phyloP scores from a whole-genome alignment of 1,284 basidiomycete species.

The Rhodofomes roseus region DNA sequence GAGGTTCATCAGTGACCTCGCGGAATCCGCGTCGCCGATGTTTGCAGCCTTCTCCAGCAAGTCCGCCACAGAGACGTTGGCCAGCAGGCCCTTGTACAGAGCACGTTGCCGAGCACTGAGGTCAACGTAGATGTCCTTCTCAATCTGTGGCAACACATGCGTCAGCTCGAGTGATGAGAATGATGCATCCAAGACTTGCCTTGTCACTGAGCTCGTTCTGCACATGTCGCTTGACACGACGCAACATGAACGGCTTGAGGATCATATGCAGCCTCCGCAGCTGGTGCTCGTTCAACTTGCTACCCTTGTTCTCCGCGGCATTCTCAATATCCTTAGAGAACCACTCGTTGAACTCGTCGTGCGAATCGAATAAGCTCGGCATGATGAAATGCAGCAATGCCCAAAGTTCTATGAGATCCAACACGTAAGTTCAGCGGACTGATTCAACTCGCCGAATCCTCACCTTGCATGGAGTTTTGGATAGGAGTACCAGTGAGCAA shows the following conservation, averaged over 20 bases:
- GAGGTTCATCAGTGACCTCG: constrained; percentile 95
- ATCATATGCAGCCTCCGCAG: constrained; percentile 97
- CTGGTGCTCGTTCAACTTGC: constrained; percentile 94
- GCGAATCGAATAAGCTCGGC: constrained; percentile 98
- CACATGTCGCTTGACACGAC: constrained; percentile 96
- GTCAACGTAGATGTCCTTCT: constrained; percentile 94
- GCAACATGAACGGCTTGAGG: constrained; percentile 98
- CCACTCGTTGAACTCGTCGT: constrained; percentile 99
- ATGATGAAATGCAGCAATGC: constrained; percentile 99
- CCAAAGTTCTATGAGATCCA: constrained; percentile 80
- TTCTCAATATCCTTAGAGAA: constrained; percentile 99
- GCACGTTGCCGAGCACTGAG: constrained; percentile 90
- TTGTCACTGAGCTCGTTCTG: constrained; percentile 99
- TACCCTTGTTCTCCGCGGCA: constrained; percentile 87
- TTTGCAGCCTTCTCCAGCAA: constrained; percentile 91
- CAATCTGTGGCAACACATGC: constrained; percentile 64
- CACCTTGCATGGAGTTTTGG: constrained; percentile 99
- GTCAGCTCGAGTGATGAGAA: neutral
- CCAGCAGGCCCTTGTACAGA: constrained; percentile 89
- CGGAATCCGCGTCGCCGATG: constrained; percentile 85
- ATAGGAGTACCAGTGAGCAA: constrained; percentile 97
- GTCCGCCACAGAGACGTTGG: constrained; percentile 94
- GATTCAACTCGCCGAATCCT: constrained; percentile 15
- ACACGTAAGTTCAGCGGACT: neutral
- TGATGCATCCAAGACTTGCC: constrained; percentile 40